Evolutionary conservation across 2,329 filamentous ascomycete species (phyloP).

Genomic region (Claviceps cyperi): DNA sequence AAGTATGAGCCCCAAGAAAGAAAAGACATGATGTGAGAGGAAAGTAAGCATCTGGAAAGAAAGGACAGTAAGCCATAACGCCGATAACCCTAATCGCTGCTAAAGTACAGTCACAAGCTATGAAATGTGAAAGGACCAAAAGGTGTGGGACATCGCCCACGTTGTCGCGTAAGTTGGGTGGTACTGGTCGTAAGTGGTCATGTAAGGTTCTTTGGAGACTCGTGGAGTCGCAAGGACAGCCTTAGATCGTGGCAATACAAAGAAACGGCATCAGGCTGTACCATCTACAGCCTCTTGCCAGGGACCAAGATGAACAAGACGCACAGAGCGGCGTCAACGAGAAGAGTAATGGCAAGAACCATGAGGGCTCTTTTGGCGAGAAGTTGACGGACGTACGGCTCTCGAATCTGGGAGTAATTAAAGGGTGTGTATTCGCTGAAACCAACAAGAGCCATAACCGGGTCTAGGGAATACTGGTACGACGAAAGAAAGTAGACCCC

Average conservation of each 20-base stretch:
- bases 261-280: background rate
- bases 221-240: background rate
- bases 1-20: background rate
- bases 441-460: constrained; percentile 74
- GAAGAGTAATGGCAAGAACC: constrained; percentile 58
- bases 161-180: background rate
- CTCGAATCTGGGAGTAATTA: constrained; percentile 73
- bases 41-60: no score
- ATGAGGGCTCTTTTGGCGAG: constrained; percentile 72
- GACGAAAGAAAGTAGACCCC: constrained; percentile 80
- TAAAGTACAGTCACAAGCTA: background rate
- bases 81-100: background rate
- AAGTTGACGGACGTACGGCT: constrained; percentile 80
- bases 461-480: constrained; percentile 92
- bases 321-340: constrained; percentile 70
- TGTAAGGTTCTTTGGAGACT: background rate
- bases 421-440: constrained; percentile 95
- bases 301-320: constrained; percentile 91
- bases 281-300: constrained; percentile 56
- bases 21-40: no score
- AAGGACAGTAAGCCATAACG: background rate
- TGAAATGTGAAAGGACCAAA: background rate
- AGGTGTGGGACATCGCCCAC: background rate
- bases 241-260: background rate
- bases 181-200: constrained; percentile 5